Evolutionary conservation across 2,329 filamentous ascomycete species (phyloP), one percentile per base, ranked within the genome.

Genomic region (Penicillium corylophilum): DNA sequence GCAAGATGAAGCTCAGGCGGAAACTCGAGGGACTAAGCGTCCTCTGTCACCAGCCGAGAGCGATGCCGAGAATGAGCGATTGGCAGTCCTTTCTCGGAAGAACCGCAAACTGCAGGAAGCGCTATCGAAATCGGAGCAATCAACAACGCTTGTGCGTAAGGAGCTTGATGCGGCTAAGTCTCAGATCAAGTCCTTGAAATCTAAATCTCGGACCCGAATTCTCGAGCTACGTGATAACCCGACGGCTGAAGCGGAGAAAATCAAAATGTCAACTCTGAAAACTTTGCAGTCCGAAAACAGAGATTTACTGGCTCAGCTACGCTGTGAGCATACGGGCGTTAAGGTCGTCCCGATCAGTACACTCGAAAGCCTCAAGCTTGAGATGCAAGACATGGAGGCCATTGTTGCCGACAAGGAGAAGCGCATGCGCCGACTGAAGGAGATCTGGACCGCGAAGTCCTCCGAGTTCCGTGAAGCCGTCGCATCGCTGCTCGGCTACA

Each of bases 391-490:
- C 20, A 84, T 84, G 53, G 85, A 89, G 61, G 85, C 84, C 13
- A 82, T 82, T 0, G 86, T 88, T 1, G 84, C 87, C 9, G 77
- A 80, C 20, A 80, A 80, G 35, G 88, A 94, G 60, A 99, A 96
- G 73, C 86, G 89, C 42, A 88, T 89, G 57, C 81, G 85, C 20
- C 88, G 94, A 2, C 84, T 97, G 12, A 95, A 95, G 63, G 89
- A 96, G 66, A 94, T 97, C 51, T 99, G 90, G 88, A 84, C 84
- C 0, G 83, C 88, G 60, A 99, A 97, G 71, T 91, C 89, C 1
- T 85, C 88, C 63, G 94, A 99, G 74, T 97, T 99, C 76, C 90
- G 95, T 44, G 91, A 97, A 74, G 90, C 92, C 28, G 92, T 99
- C 52, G 92, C 92, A 57, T 90, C 86, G 18, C 87, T 96, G 0